A percentile compares a stretch with the other conserved stretches of the same genome.
phyloP scores from a whole-genome alignment of 495 filamentous ascomycete genomes.

The Annulohypoxylon moriforme region DNA sequence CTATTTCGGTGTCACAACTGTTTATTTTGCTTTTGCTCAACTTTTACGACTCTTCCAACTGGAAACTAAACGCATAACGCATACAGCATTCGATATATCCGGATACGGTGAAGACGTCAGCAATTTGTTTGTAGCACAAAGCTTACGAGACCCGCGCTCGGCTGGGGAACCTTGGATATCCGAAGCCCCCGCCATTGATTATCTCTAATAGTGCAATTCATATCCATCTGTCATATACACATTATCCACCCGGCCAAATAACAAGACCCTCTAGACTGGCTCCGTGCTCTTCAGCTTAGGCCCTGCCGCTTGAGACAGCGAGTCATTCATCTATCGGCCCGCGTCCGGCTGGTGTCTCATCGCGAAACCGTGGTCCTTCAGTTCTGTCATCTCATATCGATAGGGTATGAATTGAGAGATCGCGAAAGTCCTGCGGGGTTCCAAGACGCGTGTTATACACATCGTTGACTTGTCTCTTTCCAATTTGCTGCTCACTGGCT shows the following conservation, averaged over 20 bases:
- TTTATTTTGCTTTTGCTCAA: slow-evolving; percentile 1
- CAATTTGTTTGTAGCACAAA: slow-evolving; percentile 44
- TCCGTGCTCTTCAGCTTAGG: slow-evolving; percentile 31
- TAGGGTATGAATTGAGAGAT: slow-evolving; percentile 31
- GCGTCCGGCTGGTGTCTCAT: slow-evolving; percentile 22
- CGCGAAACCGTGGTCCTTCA: slow-evolving; percentile 21
- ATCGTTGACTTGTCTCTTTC: slow-evolving; percentile 20
- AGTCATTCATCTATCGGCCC: slow-evolving; percentile 30
- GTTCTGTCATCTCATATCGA: not conserved
- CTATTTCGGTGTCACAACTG: not conserved
- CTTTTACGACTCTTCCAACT: not conserved
- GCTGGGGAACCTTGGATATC: slow-evolving; percentile 1
- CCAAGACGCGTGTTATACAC: slow-evolving; percentile 7
- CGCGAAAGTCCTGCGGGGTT: slow-evolving; percentile 27
- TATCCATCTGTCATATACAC: slow-evolving; percentile 19
- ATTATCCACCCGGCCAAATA: slow-evolving; percentile 25
- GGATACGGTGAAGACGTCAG: slow-evolving; percentile 11
- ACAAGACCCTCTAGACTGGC: slow-evolving; percentile 38
- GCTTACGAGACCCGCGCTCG: slow-evolving; percentile 8
- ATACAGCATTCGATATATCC: not conserved
- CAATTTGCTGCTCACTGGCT: slow-evolving; percentile 18
- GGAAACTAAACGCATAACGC: not conserved
- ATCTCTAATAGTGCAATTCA: slow-evolving; percentile 8
- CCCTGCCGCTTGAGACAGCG: slow-evolving; percentile 39
- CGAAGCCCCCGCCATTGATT: slow-evolving; percentile 26